These are phyloP conservation scores for Nakazawaea peltata DNA, from an alignment of 805 yeast species.

Conservation along the genomic window DNA sequence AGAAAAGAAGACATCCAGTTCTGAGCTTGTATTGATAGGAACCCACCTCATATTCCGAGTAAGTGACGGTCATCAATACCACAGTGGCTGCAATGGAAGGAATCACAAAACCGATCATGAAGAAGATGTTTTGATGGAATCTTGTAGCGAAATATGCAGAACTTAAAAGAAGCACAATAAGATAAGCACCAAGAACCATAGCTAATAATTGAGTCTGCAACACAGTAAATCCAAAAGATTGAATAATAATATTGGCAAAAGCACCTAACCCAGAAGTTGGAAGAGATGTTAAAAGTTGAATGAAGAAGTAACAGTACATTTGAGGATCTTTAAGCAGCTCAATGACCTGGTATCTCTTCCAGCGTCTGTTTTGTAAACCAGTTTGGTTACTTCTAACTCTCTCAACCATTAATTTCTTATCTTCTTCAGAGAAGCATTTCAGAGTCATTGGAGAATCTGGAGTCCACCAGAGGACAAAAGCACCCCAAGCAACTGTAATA, in stretches of 20 bases:
- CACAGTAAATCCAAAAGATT: constrained; percentile 21
- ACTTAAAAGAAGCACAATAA: constrained; percentile 17
- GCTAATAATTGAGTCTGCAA: constrained; percentile 23
- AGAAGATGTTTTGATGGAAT: constrained; percentile 13
- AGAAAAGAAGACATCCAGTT: constrained; percentile 20
- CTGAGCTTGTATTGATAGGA: constrained; percentile 13
- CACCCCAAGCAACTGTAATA: constrained; percentile 31
- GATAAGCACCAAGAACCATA: constrained; percentile 25
- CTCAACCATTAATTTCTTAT: constrained; percentile 39
- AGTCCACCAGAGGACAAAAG: constrained; percentile 26
- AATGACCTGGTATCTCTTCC: constrained; percentile 34
- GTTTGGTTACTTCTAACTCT: constrained; percentile 30
- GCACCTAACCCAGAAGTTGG: constrained; percentile 25
- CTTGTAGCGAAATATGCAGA: constrained; percentile 18
- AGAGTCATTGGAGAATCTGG: constrained; percentile 48
- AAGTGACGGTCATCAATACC: constrained; percentile 18
- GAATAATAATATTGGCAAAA: constrained; percentile 20
- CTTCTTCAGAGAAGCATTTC: constrained; percentile 33
- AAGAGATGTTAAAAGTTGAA: constrained; percentile 18
- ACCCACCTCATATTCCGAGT: constrained; percentile 14
- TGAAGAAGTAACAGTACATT: constrained; percentile 17
- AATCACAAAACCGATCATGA: constrained; percentile 19
- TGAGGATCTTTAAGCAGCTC: constrained; percentile 24
- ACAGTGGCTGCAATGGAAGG: constrained; percentile 25
- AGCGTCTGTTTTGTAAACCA: constrained; percentile 27